Conservation (phyloP, 116 monocot species). For the Cymodocea nodosa region DNA sequence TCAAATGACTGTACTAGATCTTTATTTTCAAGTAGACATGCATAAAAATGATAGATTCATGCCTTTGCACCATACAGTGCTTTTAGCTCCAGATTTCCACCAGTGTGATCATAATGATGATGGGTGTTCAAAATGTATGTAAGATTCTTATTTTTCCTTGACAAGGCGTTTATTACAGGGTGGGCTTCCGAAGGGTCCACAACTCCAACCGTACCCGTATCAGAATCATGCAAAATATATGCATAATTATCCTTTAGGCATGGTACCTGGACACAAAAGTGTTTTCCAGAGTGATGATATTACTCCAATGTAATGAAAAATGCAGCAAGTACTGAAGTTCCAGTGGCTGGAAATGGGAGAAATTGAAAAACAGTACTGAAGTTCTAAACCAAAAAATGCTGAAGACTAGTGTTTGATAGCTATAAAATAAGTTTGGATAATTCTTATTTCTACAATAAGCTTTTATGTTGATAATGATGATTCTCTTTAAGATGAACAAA, state of each 20-base stretch:
- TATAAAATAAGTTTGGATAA: too few relatives aligned
- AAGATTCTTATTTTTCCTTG: conserved; percentile 68
- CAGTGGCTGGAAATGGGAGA: too few relatives aligned
- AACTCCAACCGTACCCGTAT: conserved; percentile 89
- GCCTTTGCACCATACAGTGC: conserved; percentile 96
- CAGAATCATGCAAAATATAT: conserved; percentile 71
- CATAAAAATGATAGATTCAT: conserved; percentile 2
- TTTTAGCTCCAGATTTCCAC: conserved; percentile 90
- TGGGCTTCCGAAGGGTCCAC: conserved; percentile 91
- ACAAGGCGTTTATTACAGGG: conserved; percentile 64
- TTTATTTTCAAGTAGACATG: too few relatives aligned
- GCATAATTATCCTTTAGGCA: conserved; percentile 95
- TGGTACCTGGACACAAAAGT: conserved; percentile 46
- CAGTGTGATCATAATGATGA: conserved; percentile 96
- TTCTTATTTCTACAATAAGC: too few relatives aligned
- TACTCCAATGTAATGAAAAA: too few relatives aligned
- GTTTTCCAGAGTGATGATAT: background rate
- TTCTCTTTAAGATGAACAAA: too few relatives aligned
- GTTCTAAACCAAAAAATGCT: too few relatives aligned
- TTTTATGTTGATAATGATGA: too few relatives aligned
- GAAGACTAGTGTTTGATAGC: too few relatives aligned
- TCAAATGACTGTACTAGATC: background rate
- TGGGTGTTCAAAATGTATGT: conserved; percentile 93
- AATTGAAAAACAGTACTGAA: too few relatives aligned
- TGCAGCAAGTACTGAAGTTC: too few relatives aligned